Conservation (phyloP, 2,329 filamentous ascomycete genomes). For the Calonectria pseudoturangicola region DNA sequence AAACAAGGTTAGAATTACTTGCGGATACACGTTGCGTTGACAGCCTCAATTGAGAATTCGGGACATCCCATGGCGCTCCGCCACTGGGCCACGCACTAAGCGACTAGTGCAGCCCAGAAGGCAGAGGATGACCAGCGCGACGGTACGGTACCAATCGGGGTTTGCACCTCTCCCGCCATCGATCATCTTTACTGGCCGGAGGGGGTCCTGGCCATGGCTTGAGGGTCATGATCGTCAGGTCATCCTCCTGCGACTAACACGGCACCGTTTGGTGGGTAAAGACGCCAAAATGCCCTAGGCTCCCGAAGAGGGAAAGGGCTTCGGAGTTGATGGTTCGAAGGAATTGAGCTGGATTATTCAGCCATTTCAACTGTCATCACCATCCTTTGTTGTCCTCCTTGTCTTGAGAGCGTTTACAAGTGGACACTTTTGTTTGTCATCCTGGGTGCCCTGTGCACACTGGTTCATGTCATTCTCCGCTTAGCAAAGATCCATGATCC, state of each 20-base stretch:
- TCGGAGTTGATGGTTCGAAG: neutral
- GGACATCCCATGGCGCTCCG: conserved; percentile 1
- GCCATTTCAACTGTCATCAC: neutral
- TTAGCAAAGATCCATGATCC: conserved; percentile 28
- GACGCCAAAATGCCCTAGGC: conserved; percentile 1
- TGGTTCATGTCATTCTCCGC: conserved; percentile 34
- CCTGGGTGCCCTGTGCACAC: conserved; percentile 23
- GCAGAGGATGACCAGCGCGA: neutral
- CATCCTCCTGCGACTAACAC: conserved; percentile 12
- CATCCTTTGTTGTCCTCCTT: neutral
- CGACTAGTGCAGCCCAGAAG: neutral
- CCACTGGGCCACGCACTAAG: too few species aligned
- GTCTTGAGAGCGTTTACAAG: neutral
- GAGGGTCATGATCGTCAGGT: conserved; percentile 1
- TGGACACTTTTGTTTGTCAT: conserved; percentile 16
- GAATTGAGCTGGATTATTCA: neutral
- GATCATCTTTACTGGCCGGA: neutral
- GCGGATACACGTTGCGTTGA: conserved; percentile 1
- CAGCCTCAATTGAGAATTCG: neutral
- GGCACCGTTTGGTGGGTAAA: conserved; percentile 1
- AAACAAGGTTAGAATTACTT: conserved; percentile 3
- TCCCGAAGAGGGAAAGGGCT: conserved; percentile 2
- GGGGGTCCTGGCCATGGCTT: neutral
- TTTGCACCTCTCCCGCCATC: conserved; percentile 2
- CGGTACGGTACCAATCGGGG: conserved; percentile 7